Evolutionary conservation across 1,139 yeast genomes (phyloP), one percentile per base, ranked within the genome.

Genomic region (Candida glucosophila): DNA sequence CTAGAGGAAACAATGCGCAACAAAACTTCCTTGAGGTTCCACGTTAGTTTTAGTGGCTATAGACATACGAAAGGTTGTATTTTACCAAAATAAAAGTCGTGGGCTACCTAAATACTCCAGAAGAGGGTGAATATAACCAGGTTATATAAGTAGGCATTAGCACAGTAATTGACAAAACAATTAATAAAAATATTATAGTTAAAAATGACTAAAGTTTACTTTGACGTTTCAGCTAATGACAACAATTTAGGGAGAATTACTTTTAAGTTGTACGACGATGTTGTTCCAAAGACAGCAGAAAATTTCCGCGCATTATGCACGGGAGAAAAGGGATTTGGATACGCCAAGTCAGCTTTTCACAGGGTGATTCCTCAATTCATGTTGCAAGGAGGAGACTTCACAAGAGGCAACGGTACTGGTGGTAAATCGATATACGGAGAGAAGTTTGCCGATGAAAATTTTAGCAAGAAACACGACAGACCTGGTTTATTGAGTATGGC

Each of bases 341-440:
- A 79, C 77, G 77, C 80, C 52, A 76, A 73, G 48, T 86, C 96
- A 31, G 64, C 77, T 46, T 90, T 90, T 95, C 98, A 90, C 88
- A 78, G 98, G 69, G 95, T 90, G 46, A 90, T 90, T 52, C 97
- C 97, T 47, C 78, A 82, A 48, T 90, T 90, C 76, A 90, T 90
- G 98, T 73, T 88, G 59, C 98, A 90, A 71, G 97, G 97, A 67
- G 98, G 98, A 77, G 97, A 86, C 64, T 83, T 86, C 77, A 86
- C 94, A 58, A 69, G 78, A 52, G 78, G 85, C 50, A 81, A 78
- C 58, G 96, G 98, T 63, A 82, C 94, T 48, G 98, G 97, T 63
- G 98, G 98, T 62, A 86, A 86, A 73, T 85, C 96, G 47, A 90
- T 90, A 76, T 90, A 90, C 74, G 97, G 97, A 55, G 78, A 73